Evolutionary conservation across 169 alveolate species (phyloP).

Genomic region (Perkinsus olseni): DNA sequence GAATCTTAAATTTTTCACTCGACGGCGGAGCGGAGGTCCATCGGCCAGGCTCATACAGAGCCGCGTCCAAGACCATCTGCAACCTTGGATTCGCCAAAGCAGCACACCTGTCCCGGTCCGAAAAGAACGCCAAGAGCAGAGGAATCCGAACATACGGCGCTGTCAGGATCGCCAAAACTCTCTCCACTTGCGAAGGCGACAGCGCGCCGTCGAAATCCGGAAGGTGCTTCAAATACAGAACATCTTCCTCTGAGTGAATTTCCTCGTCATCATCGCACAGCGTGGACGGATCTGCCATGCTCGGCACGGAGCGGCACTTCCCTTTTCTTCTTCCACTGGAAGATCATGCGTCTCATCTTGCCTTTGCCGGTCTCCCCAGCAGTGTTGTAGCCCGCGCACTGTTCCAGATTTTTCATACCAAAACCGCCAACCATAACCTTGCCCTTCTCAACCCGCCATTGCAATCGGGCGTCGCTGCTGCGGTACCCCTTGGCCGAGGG

Average conservation of each 20-base stretch:
- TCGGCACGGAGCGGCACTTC: background rate
- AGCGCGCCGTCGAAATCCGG: slow-evolving; percentile 22
- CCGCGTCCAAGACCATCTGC: slow-evolving; percentile 23
- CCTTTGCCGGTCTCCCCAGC: background rate
- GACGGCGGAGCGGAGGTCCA: background rate
- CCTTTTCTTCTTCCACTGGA: background rate
- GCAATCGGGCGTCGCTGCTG: background rate
- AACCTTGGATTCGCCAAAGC: slow-evolving; percentile 20
- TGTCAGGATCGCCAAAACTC: slow-evolving; percentile 20
- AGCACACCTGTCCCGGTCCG: slow-evolving; percentile 21
- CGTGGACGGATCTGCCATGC: background rate
- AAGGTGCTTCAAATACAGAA: slow-evolving; percentile 19
- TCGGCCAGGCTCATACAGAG: slow-evolving; percentile 22
- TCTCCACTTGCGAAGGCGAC: slow-evolving; percentile 21
- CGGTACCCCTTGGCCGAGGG: background rate
- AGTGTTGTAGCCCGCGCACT: background rate
- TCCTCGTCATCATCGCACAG: background rate
- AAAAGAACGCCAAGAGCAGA: slow-evolving; percentile 21
- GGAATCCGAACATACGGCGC: slow-evolving; percentile 34
- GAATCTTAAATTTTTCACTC: background rate
- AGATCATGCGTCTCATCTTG: background rate
- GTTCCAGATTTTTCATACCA: background rate
- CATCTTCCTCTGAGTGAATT: slow-evolving; percentile 16
- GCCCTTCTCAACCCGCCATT: background rate
- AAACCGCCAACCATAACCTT: background rate